These are phyloP conservation scores for Arachis monticola DNA, from an alignment of 331 rosid genomes.

Conservation along the genomic window DNA sequence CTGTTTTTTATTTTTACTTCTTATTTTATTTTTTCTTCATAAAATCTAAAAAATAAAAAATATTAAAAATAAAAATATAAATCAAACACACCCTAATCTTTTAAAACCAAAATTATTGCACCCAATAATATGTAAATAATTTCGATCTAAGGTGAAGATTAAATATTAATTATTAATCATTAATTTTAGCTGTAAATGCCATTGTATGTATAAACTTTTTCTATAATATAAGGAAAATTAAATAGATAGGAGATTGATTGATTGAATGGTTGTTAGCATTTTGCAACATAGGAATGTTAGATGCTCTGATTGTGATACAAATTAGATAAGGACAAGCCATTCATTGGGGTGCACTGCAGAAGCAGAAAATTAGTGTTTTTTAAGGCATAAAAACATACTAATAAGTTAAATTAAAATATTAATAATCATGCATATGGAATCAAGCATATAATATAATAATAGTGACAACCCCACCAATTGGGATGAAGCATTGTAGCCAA, in stretches of 20 bases:
- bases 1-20: too few relatives aligned
- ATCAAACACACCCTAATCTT: not conserved
- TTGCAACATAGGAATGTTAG: slow-evolving; percentile 8
- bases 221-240: not conserved
- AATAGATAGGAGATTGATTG: not conserved
- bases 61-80: too few relatives aligned
- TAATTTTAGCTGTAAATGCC: slow-evolving; percentile 8
- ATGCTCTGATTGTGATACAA: not conserved
- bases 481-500: not conserved
- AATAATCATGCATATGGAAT: not conserved
- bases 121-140: not conserved
- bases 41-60: too few relatives aligned
- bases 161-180: too few relatives aligned
- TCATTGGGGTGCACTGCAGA: not conserved
- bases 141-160: not conserved
- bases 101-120: not conserved
- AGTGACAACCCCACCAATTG: not conserved
- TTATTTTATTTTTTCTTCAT: too few relatives aligned
- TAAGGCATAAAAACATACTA: not conserved
- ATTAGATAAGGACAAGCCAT: not conserved
- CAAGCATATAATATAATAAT: not conserved
- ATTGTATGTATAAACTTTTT: too few relatives aligned
- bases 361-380: not conserved
- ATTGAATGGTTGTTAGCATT: slow-evolving; percentile 20
- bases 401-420: not conserved